Percentiles rank a stretch among this genome's conserved stretches.
Conservation (phyloP, 495 filamentous ascomycete species). For the Rusavskia elegans region DNA sequence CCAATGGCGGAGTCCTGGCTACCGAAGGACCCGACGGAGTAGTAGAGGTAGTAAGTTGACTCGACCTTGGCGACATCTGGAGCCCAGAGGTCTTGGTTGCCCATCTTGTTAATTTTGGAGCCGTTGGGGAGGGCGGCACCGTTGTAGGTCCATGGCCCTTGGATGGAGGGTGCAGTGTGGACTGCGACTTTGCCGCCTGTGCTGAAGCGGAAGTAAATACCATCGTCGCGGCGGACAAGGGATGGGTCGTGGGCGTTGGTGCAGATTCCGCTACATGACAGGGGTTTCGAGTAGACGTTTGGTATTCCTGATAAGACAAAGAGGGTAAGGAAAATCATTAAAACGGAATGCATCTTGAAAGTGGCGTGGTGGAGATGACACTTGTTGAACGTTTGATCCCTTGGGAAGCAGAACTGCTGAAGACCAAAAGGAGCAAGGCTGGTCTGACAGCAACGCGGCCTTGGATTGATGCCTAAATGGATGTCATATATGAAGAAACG, state of each 20-base stretch:
- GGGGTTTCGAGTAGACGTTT: conserved; percentile 32
- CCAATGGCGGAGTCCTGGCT: conserved; percentile 48
- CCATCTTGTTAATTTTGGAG: conserved; percentile 36
- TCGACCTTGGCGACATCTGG: conserved; percentile 45
- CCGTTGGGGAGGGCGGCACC: conserved; percentile 41
- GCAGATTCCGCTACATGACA: conserved; percentile 43
- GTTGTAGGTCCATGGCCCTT: conserved; percentile 47
- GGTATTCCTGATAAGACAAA: background rate
- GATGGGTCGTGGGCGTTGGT: conserved; percentile 43
- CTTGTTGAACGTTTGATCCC: too few species aligned
- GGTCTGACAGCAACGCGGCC: too few species aligned
- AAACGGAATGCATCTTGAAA: too few species aligned
- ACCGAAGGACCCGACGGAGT: conserved; percentile 49
- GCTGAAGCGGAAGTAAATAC: conserved; percentile 58
- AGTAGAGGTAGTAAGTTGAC: conserved; percentile 54
- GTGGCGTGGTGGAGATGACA: too few species aligned
- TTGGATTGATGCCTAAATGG: too few species aligned
- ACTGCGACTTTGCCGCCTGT: conserved; percentile 46
- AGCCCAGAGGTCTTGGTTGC: conserved; percentile 47
- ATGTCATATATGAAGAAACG: too few species aligned
- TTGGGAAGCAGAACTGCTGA: too few species aligned
- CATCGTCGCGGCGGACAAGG: conserved; percentile 47
- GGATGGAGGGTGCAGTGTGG: conserved; percentile 37
- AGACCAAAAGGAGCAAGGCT: too few species aligned
- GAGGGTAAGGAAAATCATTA: background rate